Evolutionary conservation across 2,329 filamentous ascomycete genomes (phyloP).

Genomic region (Aspergillus tamarii): DNA sequence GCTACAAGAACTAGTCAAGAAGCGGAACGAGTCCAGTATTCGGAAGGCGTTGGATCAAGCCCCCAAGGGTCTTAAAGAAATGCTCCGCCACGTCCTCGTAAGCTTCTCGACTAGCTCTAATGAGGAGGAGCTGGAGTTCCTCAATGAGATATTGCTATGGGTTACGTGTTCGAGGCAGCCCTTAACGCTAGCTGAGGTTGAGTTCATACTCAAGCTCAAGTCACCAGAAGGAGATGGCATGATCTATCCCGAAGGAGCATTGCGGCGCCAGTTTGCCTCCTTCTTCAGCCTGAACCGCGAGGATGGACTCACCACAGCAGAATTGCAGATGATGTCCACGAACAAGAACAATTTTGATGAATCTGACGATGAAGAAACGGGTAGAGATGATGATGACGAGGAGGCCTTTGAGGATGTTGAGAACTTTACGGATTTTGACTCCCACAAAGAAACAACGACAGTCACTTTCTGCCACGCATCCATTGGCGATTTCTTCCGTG

Average conservation of each 20-base stretch:
- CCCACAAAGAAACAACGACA: slow-evolving; percentile 20
- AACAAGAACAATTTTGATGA: not conserved
- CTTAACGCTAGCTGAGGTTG: slow-evolving; percentile 50
- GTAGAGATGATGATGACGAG: not conserved
- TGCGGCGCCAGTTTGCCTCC: slow-evolving; percentile 51
- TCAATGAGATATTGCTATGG: slow-evolving; percentile 55
- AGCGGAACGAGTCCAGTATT: slow-evolving; percentile 46
- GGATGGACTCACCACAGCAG: slow-evolving; percentile 37
- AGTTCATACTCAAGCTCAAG: slow-evolving; percentile 48
- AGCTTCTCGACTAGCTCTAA: slow-evolving; percentile 36
- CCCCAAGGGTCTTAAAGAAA: slow-evolving; percentile 49
- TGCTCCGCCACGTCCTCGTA: slow-evolving; percentile 46
- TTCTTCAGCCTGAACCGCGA: slow-evolving; percentile 53
- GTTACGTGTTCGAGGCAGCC: slow-evolving; percentile 50
- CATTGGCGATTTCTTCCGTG: slow-evolving; percentile 28
- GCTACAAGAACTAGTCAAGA: slow-evolving; percentile 52
- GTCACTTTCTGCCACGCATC: slow-evolving; percentile 29
- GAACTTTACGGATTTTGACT: slow-evolving; percentile 21
- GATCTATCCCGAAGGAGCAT: slow-evolving; percentile 43
- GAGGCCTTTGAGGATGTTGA: slow-evolving; percentile 17
- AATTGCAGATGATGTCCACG: slow-evolving; percentile 15
- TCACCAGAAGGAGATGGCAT: slow-evolving; percentile 43
- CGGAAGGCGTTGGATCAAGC: slow-evolving; percentile 51
- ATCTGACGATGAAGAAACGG: slow-evolving; percentile 16
- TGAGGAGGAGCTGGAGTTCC: slow-evolving; percentile 43